Evolutionary conservation across 345 rosid genomes (phyloP).

Genomic region (Carallia pectinifolia): DNA sequence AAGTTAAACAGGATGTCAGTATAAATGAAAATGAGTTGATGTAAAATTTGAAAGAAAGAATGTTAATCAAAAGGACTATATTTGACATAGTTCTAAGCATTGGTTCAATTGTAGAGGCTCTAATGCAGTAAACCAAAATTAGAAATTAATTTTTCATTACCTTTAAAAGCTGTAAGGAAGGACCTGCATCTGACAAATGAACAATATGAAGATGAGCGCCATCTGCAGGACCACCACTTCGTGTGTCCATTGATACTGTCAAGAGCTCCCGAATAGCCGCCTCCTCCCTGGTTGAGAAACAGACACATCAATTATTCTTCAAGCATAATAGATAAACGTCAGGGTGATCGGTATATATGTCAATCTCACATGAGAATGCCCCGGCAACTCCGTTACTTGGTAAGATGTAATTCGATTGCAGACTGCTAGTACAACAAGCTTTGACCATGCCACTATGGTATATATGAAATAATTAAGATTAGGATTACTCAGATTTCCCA

Average conservation of each 20-base stretch:
- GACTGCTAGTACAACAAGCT: too few relatives aligned
- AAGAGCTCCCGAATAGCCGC: constrained; percentile 77
- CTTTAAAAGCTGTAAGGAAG: constrained; percentile 78
- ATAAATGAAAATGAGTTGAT: not conserved
- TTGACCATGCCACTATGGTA: too few relatives aligned
- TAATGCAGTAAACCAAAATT: not conserved
- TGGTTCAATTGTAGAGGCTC: not conserved
- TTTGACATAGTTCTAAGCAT: not conserved
- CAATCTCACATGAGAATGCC: not conserved
- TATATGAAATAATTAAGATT: not conserved
- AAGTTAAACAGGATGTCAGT: not conserved
- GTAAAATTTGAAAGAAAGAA: not conserved
- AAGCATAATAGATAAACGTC: not conserved
- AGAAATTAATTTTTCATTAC: constrained; percentile 27
- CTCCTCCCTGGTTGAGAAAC: constrained; percentile 63
- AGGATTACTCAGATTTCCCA: not conserved
- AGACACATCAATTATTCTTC: constrained; percentile 1
- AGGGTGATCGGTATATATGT: not conserved
- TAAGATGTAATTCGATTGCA: not conserved
- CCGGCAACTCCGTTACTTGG: not conserved
- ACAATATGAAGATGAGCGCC: constrained; percentile 97
- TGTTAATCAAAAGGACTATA: not conserved
- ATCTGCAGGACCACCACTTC: constrained; percentile 68
- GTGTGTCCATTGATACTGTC: constrained; percentile 63
- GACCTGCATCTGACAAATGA: constrained; percentile 78